Evolutionary conservation across 768 basidiomycete genomes (phyloP).

Genomic region (Suillus clintonianus): DNA sequence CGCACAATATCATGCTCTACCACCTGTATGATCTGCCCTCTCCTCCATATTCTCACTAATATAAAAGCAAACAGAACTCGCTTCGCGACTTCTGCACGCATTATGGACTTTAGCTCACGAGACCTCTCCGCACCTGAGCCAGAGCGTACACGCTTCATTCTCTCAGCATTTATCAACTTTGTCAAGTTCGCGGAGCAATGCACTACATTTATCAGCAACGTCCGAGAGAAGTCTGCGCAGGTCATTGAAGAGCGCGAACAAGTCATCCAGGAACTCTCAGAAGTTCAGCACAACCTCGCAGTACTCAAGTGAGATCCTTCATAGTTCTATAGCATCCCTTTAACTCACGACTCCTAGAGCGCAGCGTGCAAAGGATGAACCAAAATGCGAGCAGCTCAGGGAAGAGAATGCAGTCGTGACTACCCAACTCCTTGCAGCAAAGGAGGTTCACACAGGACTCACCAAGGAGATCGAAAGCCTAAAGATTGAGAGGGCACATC

Average conservation of each 20-base stretch:
- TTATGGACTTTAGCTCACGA: slow-evolving; percentile 74
- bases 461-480: slow-evolving; percentile 69
- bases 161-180: slow-evolving; percentile 93
- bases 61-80: slow-evolving; percentile 48
- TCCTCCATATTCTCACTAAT: not conserved
- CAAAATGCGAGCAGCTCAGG: slow-evolving; percentile 59
- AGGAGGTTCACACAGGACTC: slow-evolving; percentile 59
- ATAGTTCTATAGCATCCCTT: not conserved
- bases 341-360: slow-evolving; percentile 39
- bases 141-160: slow-evolving; percentile 69
- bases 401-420: slow-evolving; percentile 63
- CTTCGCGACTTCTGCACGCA: slow-evolving; percentile 70
- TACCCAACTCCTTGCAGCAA: slow-evolving; percentile 67
- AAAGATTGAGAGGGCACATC: slow-evolving; percentile 66
- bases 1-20: slow-evolving; percentile 64
- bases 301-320: slow-evolving; percentile 52
- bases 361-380: slow-evolving; percentile 69
- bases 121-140: slow-evolving; percentile 76
- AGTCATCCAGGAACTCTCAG: slow-evolving; percentile 46
- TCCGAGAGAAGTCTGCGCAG: slow-evolving; percentile 60
- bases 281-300: slow-evolving; percentile 53
- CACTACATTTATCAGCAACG: slow-evolving; percentile 56
- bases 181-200: slow-evolving; percentile 86
- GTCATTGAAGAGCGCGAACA: slow-evolving; percentile 65
- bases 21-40: slow-evolving; percentile 52